These are phyloP conservation scores for bread wheat (Triticum aestivum) DNA, from an alignment of 176 grass and related monocot species.

Conservation along the genomic window IWGSC_CS_RefSeq_v2.1 NC_057798.1:739632535-739633034, in stretches of 20 bases:
- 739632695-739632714: conserved; percentile 54
- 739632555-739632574: background rate
- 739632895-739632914: background rate
- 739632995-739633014: too few relatives aligned
- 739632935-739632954: background rate
- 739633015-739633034: background rate
- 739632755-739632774: conserved; percentile 65
- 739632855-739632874: background rate
- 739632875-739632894: background rate
- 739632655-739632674: conserved; percentile 95
- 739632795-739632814: background rate
- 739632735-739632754: conserved; percentile 65
- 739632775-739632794: conserved; percentile 54
- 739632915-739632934: background rate
- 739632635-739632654: conserved; percentile 49
- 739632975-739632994: too few relatives aligned
- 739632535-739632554: background rate
- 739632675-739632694: conserved; percentile 59
- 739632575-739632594: conserved; percentile 71
- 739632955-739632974: background rate
- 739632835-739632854: background rate
- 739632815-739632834: background rate
- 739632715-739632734: conserved; percentile 75
- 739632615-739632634: conserved; percentile 85
- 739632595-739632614: conserved; percentile 79